A percentile compares a stretch with the other conserved stretches of the same genome.
phyloP scores from a whole-genome alignment of 495 filamentous ascomycete species.

The Bryoglossum gracile region DNA sequence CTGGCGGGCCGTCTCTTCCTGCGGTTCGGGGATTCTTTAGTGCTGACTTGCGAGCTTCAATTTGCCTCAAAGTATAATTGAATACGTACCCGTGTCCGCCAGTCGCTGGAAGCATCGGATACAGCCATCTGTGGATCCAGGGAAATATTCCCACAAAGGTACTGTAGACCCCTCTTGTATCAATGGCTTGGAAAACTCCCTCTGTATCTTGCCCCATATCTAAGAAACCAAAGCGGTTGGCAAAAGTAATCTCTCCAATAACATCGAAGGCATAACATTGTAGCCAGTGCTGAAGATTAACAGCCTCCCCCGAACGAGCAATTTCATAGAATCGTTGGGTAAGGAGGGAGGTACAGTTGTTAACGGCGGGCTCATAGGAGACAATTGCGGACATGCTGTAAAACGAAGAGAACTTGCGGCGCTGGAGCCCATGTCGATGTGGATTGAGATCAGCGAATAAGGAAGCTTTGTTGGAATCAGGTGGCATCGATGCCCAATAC shows the following conservation, averaged over 20 bases:
- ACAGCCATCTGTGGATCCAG: conserved; percentile 37
- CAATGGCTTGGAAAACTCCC: conserved; percentile 37
- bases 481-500: conserved; percentile 27
- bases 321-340: conserved; percentile 36
- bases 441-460: conserved; percentile 29
- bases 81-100: conserved; percentile 38
- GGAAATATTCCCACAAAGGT: conserved; percentile 42
- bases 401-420: conserved; percentile 34
- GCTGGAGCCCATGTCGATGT: conserved; percentile 23
- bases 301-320: conserved; percentile 24
- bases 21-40: conserved; percentile 10
- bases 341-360: conserved; percentile 45
- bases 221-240: conserved; percentile 46
- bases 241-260: conserved; percentile 50
- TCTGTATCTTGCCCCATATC: conserved; percentile 44
- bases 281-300: conserved; percentile 47
- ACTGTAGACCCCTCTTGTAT: conserved; percentile 34
- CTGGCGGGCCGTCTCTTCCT: conserved; percentile 24
- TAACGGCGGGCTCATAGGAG: conserved; percentile 47
- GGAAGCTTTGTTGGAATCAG: conserved; percentile 18
- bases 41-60: conserved; percentile 29
- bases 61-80: conserved; percentile 38
- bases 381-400: conserved; percentile 50
- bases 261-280: conserved; percentile 57
- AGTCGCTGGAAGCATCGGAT: conserved; percentile 32